phyloP scores from a whole-genome alignment of 345 rosid genomes.

The Jatropha curcas region DNA sequence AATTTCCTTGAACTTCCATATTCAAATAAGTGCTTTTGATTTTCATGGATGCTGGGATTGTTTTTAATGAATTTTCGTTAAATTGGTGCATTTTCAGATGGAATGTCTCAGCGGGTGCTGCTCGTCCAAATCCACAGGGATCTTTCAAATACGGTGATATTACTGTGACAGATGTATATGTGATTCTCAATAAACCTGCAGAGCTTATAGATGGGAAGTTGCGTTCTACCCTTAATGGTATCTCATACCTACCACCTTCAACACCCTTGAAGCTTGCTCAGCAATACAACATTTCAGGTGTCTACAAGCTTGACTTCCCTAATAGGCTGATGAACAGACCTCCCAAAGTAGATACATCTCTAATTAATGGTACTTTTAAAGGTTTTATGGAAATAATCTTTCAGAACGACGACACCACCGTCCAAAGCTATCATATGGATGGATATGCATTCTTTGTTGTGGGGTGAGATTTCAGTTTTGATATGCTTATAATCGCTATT shows the following conservation, averaged over 20 bases:
- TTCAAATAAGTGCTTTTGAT: background rate
- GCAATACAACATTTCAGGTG: conserved; percentile 72
- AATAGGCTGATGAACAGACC: conserved; percentile 71
- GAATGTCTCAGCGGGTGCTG: conserved; percentile 90
- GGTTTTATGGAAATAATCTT: conserved; percentile 89
- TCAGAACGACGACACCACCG: conserved; percentile 75
- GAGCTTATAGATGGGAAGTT: conserved; percentile 71
- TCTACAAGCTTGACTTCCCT: conserved; percentile 90
- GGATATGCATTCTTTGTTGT: conserved; percentile 94
- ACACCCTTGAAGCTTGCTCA: conserved; percentile 89
- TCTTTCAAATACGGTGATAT: conserved; percentile 85
- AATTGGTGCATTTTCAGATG: conserved; percentile 47
- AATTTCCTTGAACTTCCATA: background rate
- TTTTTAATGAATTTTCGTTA: conserved; percentile 13
- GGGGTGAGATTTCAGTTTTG: conserved; percentile 58
- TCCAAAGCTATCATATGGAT: conserved; percentile 87
- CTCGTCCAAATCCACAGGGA: conserved; percentile 95
- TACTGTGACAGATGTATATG: conserved; percentile 82
- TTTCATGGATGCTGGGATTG: background rate
- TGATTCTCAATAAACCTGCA: conserved; percentile 65
- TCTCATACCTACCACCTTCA: conserved; percentile 77
- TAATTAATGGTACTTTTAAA: conserved; percentile 82
- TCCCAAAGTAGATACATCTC: conserved; percentile 74
- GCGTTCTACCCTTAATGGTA: conserved; percentile 69
- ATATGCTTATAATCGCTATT: conserved; percentile 17